Percentiles rank a stretch among this genome's conserved stretches.
phyloP scores from a whole-genome alignment of 2,329 filamentous ascomycete genomes.

The Periconia sp. region DNA sequence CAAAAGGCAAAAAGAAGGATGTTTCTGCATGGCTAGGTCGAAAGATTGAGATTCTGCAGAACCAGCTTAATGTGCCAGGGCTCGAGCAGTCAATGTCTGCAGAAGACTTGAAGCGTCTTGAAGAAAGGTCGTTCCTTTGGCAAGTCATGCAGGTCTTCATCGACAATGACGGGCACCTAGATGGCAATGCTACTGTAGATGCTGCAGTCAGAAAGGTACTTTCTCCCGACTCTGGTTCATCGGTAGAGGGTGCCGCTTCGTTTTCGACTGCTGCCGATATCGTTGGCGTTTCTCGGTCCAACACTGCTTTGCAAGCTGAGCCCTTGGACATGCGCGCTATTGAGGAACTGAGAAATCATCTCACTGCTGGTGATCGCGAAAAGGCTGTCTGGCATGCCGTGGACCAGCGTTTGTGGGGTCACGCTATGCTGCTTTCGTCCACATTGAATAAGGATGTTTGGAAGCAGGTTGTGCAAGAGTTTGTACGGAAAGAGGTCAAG shows the following conservation, averaged over 20 bases:
- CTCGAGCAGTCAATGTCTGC: constrained; percentile 59
- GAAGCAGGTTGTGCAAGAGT: constrained; percentile 93
- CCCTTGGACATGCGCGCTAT: constrained; percentile 72
- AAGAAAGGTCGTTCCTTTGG: constrained; percentile 86
- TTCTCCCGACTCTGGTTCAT: constrained; percentile 59
- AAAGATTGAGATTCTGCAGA: constrained; percentile 77
- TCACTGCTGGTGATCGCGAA: constrained; percentile 83
- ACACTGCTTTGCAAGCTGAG: constrained; percentile 58
- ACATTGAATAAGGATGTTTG: constrained; percentile 77
- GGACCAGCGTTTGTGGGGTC: constrained; percentile 93
- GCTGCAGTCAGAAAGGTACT: constrained; percentile 78
- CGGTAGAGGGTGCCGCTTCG: constrained; percentile 26
- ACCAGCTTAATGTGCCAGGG: constrained; percentile 49
- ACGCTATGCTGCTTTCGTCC: constrained; percentile 89
- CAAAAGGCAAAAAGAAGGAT: constrained; percentile 96
- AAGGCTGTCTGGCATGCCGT: constrained; percentile 93
- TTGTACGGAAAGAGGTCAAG: constrained; percentile 93
- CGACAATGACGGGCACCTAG: constrained; percentile 83
- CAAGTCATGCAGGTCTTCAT: constrained; percentile 82
- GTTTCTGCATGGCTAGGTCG: constrained; percentile 77
- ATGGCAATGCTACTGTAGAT: constrained; percentile 73
- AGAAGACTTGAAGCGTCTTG: constrained; percentile 70
- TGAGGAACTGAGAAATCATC: constrained; percentile 72
- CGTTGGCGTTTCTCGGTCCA: constrained; percentile 38
- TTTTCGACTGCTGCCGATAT: constrained; percentile 46